Evolutionary conservation across 192 early-diverging fungal genomes (phyloP), one percentile per base, ranked within the genome.

Genomic region (Backusella circina): DNA sequence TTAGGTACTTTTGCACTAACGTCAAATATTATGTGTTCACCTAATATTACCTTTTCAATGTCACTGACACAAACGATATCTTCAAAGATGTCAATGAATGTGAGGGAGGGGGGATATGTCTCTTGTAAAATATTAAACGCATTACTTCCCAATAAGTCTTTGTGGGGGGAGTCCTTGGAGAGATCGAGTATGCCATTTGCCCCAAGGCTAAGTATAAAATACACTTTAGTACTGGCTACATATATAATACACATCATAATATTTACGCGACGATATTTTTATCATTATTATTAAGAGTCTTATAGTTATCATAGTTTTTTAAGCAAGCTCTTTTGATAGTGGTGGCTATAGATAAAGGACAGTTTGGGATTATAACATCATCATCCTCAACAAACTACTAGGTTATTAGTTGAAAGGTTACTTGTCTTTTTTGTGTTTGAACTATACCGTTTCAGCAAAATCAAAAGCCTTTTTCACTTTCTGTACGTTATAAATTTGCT

Each of bases 301-400:
- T 39, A 8, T 70, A 70, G 1, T 41, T n/a, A 26, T 13, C 35
- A 13, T 70, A 70, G 8, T 38, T 33, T 70, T 9, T 41, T 18
- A 70, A 39, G 37, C 68, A 70, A 33, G 33, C 68, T 39, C 38
- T 2, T 41, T 70, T 70, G 68, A 70, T 41, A 18, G 9, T 70
- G 10, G 68, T 70, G 26, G 30, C 68, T 33, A 70, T 35, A 70
- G 21, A 70, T 28, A 70, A 12, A 18, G 2, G 30, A 15, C 30
- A 70, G 23, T 70, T 35, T 33, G n/a, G 18, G 8, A n/a, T 35
- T 39, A n/a, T 3, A 26, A 26, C 18, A 23, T n/a, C 18, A 70
- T 70, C 68, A 5, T 70, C 23, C 68, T 70, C 68, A 70, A 70
- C 30, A 41, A 41, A 70, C 37, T 70, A 70, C 16, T 18, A 33